Evolutionary conservation across 495 filamentous ascomycete genomes (phyloP), one percentile per base, ranked within the genome.

Genomic region (Aspergillus campestris): DNA sequence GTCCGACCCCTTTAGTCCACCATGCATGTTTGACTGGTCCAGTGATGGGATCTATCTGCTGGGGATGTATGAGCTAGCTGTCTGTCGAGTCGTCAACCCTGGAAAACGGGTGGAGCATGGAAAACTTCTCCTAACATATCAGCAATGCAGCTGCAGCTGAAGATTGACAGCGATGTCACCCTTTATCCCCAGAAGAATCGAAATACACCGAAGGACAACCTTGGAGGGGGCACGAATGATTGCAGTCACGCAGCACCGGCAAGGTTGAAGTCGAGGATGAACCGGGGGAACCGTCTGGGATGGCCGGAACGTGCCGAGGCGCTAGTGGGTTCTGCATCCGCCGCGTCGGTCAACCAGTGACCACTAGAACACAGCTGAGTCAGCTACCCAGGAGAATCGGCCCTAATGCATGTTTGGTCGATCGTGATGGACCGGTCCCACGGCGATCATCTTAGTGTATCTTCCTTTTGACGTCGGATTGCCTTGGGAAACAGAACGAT

Each of bases 301-400:
- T 44, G 39, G 47, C 41, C 59, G 54, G 54, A 57, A 59, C 50
- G 45, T 57, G 50, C 59, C 59, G 59, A 58, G 36, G 32, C 38
- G 49, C 42, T 47, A 37, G 36, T 18, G 32, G 39, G 31, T 41
- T 51, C 14, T 6, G 13, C 31, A 38, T 44, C 18, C 18, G 18
- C 18, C 18, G 18, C 18, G 18, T 24, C 18, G 18, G 18, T 24
- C 18, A 24, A 24, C 18, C 18, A 29, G 36, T 34, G 27, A n/a
- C n/a, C n/a, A n/a, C n/a, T n/a, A 9, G 15, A 8, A 42, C n/a
- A 31, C 39, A 29, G 7, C 24, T 32, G 40, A 31, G 18, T 31
- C 27, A 32, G 41, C 15, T 18, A 10, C 6, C 36, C 36, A 24
- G 4, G 18, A 24, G 18, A 24, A 24, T 24, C 40, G 40, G 30